Evolutionary conservation across 2,329 filamentous ascomycete genomes (phyloP).

Genomic region (Coniosporium tulheliwenetii): DNA sequence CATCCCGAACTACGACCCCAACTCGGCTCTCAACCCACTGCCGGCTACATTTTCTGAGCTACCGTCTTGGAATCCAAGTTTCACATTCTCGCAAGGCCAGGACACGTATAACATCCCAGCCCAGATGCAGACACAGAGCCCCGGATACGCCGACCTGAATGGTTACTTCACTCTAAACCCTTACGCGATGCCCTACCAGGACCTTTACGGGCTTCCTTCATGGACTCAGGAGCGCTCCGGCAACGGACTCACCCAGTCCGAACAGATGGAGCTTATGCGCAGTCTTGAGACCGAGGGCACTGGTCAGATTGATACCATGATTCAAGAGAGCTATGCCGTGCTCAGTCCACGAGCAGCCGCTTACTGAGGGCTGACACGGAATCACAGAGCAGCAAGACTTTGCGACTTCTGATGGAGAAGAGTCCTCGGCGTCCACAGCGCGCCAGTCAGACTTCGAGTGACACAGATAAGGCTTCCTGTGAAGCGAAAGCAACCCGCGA

Average conservation of each 20-base stretch:
- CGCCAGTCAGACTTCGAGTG: no score
- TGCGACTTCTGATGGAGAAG: no score
- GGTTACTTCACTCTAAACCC: slow-evolving; percentile 1
- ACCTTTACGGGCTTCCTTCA: slow-evolving; percentile 3
- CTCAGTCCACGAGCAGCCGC: no score
- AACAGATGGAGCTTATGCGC: slow-evolving; percentile 21
- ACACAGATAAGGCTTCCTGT: no score
- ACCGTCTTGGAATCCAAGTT: slow-evolving; percentile 5
- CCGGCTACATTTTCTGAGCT: slow-evolving; percentile 14
- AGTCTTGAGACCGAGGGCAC: slow-evolving; percentile 19
- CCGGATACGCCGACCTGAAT: slow-evolving; percentile 7
- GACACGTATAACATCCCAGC: neutral
- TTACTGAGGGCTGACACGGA: no score
- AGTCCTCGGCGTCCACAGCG: no score
- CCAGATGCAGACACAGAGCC: slow-evolving; percentile 1
- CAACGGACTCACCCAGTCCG: slow-evolving; percentile 15
- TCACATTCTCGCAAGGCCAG: neutral
- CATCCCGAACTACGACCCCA: slow-evolving; percentile 5
- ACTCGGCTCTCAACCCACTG: slow-evolving; percentile 10
- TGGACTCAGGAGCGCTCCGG: slow-evolving; percentile 8
- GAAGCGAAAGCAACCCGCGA: no score
- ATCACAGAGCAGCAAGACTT: no score
- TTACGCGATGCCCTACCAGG: slow-evolving; percentile 1
- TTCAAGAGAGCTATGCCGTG: slow-evolving; percentile 2
- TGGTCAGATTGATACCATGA: slow-evolving; percentile 21